Conservation (phyloP, 805 yeast species). For the Sungouiella thailandica region DNA sequence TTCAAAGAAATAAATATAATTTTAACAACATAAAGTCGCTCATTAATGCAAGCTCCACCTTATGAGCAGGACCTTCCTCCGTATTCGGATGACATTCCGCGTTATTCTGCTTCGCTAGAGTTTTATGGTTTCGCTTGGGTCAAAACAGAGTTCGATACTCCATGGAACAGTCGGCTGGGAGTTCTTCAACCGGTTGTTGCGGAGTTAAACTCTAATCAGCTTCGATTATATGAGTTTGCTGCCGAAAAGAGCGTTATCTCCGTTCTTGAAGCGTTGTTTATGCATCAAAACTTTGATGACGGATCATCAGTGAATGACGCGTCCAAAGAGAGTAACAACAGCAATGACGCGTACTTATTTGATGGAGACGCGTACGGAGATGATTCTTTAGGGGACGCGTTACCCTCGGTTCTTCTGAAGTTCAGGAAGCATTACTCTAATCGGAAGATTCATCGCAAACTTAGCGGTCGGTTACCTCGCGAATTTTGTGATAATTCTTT, state of each 20-base stretch:
- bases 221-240: constrained; percentile 25
- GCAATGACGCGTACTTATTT: constrained; percentile 14
- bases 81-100: constrained; percentile 22
- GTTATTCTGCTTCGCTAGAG: constrained; percentile 27
- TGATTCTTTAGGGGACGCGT: constrained; percentile 2
- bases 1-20: too few relatives aligned
- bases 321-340: not conserved
- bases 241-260: constrained; percentile 17
- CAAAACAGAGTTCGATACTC: constrained; percentile 34
- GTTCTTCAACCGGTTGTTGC: constrained; percentile 34
- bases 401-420: constrained; percentile 11
- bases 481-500: constrained; percentile 24
- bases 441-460: constrained; percentile 10
- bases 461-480: constrained; percentile 14
- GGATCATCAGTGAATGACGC: constrained; percentile 3
- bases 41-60: not conserved
- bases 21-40: too few relatives aligned
- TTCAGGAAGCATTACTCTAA: constrained; percentile 16
- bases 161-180: constrained; percentile 25
- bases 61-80: constrained; percentile 5
- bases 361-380: constrained; percentile 33
- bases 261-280: constrained; percentile 29
- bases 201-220: constrained; percentile 37
- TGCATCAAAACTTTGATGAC: constrained; percentile 21
- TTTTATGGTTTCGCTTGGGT: constrained; percentile 29